Evolutionary conservation across 179 eudicot genomes (phyloP), one percentile per base, ranked within the genome.

Genomic region (Amaranthus tricolor): DNA sequence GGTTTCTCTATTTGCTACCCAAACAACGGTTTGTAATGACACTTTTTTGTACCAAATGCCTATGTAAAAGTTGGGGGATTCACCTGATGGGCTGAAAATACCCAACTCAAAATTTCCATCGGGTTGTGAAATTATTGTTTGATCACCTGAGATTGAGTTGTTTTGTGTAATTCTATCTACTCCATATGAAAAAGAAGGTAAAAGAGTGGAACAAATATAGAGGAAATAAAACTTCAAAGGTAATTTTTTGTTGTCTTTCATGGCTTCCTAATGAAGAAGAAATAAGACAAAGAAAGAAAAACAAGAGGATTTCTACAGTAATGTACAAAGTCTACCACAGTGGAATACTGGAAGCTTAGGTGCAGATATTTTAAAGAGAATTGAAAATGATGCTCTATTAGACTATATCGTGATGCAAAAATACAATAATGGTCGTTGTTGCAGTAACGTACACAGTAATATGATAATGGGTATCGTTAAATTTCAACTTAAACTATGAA

Each of bases 1-100:
- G 8, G 53, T 66, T 12, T 87, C 82, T 54, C 92, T 83, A 68
- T 88, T 90, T 59, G 92, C 92, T 12, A 88, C 89, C 96, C 97
- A 91, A 61, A 82, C 89, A 21, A 84, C 44, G 7, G 97, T 87
- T 67, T 66, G 77, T 12, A 49, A 10, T 53, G 83, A 65, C 11
- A 89, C 69, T 69, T 85, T 80, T 20, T 79, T 81, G 80, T 85
- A 89, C 97, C 94, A 88, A 13, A 88, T 87, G 58, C 87, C 88
- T 70, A 89, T 78, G 70, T 89, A 91, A 66, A 71, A 86, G 19
- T 77, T 79, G 51, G 88, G 77, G 65, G 85, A 80, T 50, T 80
- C 84, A 78, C 87, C 86, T 80, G 89, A 74, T 15, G 77, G 74
- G 40, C 70, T 20, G 77, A 79, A 85, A 77, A 87, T 84, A 5